Conservation (phyloP, 2,329 filamentous ascomycete species). For the Bretziella fagacearum region DNA sequence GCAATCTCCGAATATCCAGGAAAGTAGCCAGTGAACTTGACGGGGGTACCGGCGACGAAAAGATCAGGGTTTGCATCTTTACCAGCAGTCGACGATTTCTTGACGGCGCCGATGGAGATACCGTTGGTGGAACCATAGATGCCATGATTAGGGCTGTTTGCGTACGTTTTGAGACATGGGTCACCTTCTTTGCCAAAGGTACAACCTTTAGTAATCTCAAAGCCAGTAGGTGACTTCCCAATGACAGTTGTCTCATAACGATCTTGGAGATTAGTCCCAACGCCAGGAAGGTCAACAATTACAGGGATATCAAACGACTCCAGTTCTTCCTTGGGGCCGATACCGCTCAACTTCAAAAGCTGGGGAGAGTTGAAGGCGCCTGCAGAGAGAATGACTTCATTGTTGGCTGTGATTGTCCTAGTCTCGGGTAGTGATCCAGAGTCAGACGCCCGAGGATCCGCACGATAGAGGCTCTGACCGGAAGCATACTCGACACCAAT, state of each 20-base stretch:
- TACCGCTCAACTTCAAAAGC: conserved; percentile 33
- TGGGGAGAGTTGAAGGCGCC: conserved; percentile 35
- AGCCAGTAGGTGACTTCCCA: conserved; percentile 12
- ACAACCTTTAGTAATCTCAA: not conserved
- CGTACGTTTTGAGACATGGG: not conserved
- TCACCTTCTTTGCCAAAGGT: conserved; percentile 11
- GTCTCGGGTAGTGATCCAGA: conserved; percentile 13
- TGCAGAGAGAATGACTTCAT: conserved; percentile 34
- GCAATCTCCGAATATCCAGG: conserved; percentile 33
- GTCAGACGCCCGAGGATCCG: conserved; percentile 23
- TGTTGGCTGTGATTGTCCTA: conserved; percentile 19
- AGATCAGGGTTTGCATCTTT: conserved; percentile 29
- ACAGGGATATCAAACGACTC: conserved; percentile 27
- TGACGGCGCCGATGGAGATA: conserved; percentile 15
- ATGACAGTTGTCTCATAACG: conserved; percentile 26
- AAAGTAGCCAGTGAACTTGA: conserved; percentile 38
- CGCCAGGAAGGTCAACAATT: conserved; percentile 28
- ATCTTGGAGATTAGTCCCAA: conserved; percentile 32
- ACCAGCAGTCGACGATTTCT: conserved; percentile 9
- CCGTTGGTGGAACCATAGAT: conserved; percentile 13
- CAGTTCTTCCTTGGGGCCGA: conserved; percentile 29
- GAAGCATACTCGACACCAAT: conserved; percentile 23
- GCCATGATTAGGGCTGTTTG: not conserved
- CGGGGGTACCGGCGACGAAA: conserved; percentile 37
- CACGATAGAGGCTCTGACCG: conserved; percentile 16